Base-by-base conservation (phyloP, 148 eudicot species). In the Rhododendron kiyosumense region DNA sequence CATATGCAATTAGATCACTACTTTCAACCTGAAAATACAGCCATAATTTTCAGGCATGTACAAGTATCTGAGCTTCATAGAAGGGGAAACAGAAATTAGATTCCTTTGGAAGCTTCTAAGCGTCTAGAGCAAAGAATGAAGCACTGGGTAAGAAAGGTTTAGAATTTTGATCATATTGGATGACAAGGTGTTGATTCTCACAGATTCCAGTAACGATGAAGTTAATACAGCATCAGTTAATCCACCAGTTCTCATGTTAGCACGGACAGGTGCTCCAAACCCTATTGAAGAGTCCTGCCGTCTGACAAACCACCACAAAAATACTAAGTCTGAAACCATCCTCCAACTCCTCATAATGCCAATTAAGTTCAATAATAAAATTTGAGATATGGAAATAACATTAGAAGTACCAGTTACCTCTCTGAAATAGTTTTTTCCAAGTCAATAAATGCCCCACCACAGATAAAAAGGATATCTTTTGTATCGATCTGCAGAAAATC, bases 221-320 rank as follows among this genome's bases (percentile, higher is more conserved):
- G 96, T 91, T 41, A 97, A 81, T 54, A 87, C 88, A 59, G 94
- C 90, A 91, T 88, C 84, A 79, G 89, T 89, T 78, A 90, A 79
- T 84, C 90, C 87, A 85, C 92, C 90, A 69, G 88, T 84, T 89
- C 94, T 93, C 94, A 93, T 91, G 90, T 89, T 93, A 82, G 94
- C 98, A 89, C 99, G 99, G 86, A 97, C 96, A 80, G 99, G 99
- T 86, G 99, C 99, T 85, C 99, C 99, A 88, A 97, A 95, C 79
- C 98, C 98, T 80, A 97, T 97, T 20, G 99, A 97, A 76, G 99
- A 95, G 88, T 97, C 99, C 89, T 95, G 98, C 73, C 96, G 96
- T 89, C 99, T 97, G 94, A 71, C 30, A 84, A 59, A 83, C 38
- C 84, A 54, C 45, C 83, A 61, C 24, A 54, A 22, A 48, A 71